Conservation (phyloP, 768 basidiomycete species). For the Lanmaoa rubissima region DNA sequence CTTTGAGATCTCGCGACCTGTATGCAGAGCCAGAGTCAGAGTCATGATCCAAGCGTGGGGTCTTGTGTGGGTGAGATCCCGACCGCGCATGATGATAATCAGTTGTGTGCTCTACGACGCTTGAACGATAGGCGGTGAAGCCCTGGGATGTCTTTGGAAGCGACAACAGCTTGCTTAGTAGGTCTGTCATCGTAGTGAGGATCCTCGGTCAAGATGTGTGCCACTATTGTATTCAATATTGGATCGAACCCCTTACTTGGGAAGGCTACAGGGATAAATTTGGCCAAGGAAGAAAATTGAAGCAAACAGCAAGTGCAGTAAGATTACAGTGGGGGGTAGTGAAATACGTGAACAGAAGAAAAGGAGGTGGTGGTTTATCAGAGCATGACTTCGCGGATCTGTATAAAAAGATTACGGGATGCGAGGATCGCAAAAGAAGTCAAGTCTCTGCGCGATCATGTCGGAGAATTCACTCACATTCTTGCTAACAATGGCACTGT, state of each 20-base stretch:
- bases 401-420: background rate
- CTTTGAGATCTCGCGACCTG: conserved; percentile 42
- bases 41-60: conserved; percentile 61
- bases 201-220: too few relatives aligned
- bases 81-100: conserved; percentile 39
- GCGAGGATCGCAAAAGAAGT: background rate
- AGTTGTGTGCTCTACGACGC: conserved; percentile 32
- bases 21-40: conserved; percentile 67
- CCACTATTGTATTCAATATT: too few relatives aligned
- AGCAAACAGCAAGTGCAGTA: background rate
- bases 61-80: conserved; percentile 65
- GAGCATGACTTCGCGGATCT: conserved; percentile 56
- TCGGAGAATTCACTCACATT: conserved; percentile 50
- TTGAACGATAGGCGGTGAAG: conserved; percentile 43
- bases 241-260: too few relatives aligned
- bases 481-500: conserved; percentile 65
- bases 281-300: too few relatives aligned
- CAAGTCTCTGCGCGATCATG: background rate
- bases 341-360: background rate
- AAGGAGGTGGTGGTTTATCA: conserved; percentile 22
- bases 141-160: conserved; percentile 52
- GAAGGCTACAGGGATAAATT: background rate
- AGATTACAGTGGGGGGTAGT: background rate
- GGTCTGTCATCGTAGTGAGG: conserved; percentile 33
- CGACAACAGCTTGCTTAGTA: conserved; percentile 40